Base-by-base conservation (phyloP, 2,329 filamentous ascomycete genomes). In the Lachnellula cervina region DNA sequence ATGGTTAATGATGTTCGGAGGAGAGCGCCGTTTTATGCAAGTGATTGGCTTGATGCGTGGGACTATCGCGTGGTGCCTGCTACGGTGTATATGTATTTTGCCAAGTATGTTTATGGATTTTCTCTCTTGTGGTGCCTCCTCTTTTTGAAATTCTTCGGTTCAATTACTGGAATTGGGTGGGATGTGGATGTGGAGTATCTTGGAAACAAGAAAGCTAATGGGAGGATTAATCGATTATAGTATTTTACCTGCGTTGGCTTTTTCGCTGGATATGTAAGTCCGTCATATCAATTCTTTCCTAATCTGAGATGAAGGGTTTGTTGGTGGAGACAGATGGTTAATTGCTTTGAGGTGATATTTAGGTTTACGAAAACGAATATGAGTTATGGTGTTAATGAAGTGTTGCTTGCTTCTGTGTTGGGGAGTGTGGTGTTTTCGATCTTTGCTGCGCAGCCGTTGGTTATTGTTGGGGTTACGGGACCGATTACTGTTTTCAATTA, bases 401-500 rank as follows among this genome's bases (percentile, higher is more conserved):
- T 94, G 2, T 77, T 96, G n/a, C 77, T 96, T 38, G 80, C 91
- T 6, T 95, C 89, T 1, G 90, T 95, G 1, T 76, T 96, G 7
- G 91, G 88, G 2, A 81, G 89, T 5, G 83, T 93, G 0, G 88
- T 96, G 1, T 96, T 96, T 70, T 78, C 89, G 2, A 63, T 95
- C 1, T 80, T 90, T 59, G 87, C 90, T 7, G 89, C 88, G 25
- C 91, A 96, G 69, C 91, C 91, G 6, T 75, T 96, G 55, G 89
- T 93, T 53, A 96, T 96, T 69, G 91, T 96, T 21, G 91, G 91
- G 21, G 90, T 96, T 2, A 95, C 90, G 11, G 89, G 88, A 73
- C 90, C 90, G 3, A 96, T 96, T 55, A 95, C 91, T 16, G 90
- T 96, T 28, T 96, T 96, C 69, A 96, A 95, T 70, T 96, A 95